A percentile compares a stretch with the other conserved stretches of the same genome.
Conservation (phyloP, 495 filamentous ascomycete species). For the Daldinia loculata region DNA sequence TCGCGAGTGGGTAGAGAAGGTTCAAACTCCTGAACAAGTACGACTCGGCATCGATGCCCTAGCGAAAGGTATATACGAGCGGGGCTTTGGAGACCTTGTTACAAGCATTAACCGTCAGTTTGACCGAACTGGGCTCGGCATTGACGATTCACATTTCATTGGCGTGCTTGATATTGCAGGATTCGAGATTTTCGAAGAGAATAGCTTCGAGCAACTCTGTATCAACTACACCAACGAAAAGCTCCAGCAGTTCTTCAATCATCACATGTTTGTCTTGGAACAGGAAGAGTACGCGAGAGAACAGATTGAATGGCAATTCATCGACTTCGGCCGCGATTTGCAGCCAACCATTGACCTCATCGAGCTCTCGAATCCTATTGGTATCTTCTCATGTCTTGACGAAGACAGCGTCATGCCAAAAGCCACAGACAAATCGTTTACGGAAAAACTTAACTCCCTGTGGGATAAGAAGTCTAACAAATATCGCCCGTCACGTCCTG, state of each 20-base stretch:
- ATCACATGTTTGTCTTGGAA: slow-evolving; percentile 99
- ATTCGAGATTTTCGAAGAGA: slow-evolving; percentile 98
- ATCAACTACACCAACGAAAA: slow-evolving; percentile 99
- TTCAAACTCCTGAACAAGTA: slow-evolving; percentile 96
- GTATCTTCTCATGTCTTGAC: slow-evolving; percentile 97
- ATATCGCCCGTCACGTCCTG: slow-evolving; percentile 86
- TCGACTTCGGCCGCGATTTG: slow-evolving; percentile 96
- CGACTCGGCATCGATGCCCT: slow-evolving; percentile 88
- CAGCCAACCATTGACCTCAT: slow-evolving; percentile 99
- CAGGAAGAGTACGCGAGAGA: slow-evolving; percentile 98
- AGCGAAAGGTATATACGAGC: slow-evolving; percentile 96
- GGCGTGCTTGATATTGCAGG: slow-evolving; percentile 99
- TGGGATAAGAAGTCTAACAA: slow-evolving; percentile 97
- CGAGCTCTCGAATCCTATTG: slow-evolving; percentile 94
- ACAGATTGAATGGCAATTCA: slow-evolving; percentile 99
- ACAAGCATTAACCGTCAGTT: slow-evolving; percentile 90
- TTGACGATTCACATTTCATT: slow-evolving; percentile 93
- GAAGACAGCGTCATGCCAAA: slow-evolving; percentile 99
- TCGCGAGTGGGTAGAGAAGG: slow-evolving; percentile 97
- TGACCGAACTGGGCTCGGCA: slow-evolving; percentile 76
- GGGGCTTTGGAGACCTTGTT: slow-evolving; percentile 92
- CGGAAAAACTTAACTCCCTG: slow-evolving; percentile 93
- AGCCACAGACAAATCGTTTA: slow-evolving; percentile 95
- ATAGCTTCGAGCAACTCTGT: slow-evolving; percentile 98
- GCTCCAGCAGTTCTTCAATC: slow-evolving; percentile 99